Evolutionary conservation across 768 basidiomycete species (phyloP).

Genomic region (Amanita rimosa): DNA sequence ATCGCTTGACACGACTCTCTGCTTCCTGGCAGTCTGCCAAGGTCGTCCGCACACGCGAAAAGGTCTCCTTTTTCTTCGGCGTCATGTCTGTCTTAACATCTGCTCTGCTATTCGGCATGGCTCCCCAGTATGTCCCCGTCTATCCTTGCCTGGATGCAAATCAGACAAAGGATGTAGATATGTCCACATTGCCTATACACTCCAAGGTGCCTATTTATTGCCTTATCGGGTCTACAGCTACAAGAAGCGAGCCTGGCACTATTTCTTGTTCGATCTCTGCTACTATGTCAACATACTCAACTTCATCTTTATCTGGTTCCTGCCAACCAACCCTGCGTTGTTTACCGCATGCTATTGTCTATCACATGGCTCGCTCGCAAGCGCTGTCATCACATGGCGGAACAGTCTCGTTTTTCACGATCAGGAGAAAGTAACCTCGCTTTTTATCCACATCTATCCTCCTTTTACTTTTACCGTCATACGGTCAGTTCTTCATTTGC

Average conservation of each 20-base stretch:
- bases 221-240: conserved; percentile 78
- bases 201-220: conserved; percentile 67
- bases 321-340: conserved; percentile 65
- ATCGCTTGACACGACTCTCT: conserved; percentile 66
- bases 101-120: conserved; percentile 79
- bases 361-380: conserved; percentile 83
- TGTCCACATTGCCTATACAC: conserved; percentile 81
- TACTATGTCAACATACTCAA: conserved; percentile 91
- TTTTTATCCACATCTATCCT: conserved; percentile 93
- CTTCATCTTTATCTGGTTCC: conserved; percentile 84
- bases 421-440: conserved; percentile 87
- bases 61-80: conserved; percentile 86
- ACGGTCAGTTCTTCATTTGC: conserved; percentile 35
- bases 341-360: conserved; percentile 92
- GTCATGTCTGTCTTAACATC: conserved; percentile 85
- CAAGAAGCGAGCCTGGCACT: conserved; percentile 91
- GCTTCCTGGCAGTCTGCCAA: conserved; percentile 90
- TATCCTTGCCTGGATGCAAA: conserved; percentile 4
- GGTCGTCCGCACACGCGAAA: conserved; percentile 72
- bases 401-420: conserved; percentile 99
- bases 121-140: conserved; percentile 57
- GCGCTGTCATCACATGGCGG: conserved; percentile 96
- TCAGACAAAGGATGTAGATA: conserved; percentile 39
- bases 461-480: conserved; percentile 90
- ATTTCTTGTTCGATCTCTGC: conserved; percentile 88